Base-by-base conservation (phyloP, 345 rosid genomes). In the Cardiospermum halicacabum region DNA sequence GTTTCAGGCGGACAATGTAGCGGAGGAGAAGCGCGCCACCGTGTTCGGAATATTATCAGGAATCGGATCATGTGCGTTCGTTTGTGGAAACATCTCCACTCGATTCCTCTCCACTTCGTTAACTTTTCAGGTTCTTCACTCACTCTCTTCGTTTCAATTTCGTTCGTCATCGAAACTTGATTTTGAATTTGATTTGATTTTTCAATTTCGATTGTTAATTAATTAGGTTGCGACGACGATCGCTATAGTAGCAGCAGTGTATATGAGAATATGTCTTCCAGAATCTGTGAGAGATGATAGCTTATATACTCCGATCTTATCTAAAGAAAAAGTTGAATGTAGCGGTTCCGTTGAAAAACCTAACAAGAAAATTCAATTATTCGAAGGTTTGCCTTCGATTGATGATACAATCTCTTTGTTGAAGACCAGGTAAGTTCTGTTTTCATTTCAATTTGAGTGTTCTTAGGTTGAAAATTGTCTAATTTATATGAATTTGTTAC, bases 31-130 rank as follows among this genome's bases (percentile, higher is more conserved):
- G 69, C 69, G 98, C 75, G 89, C 89, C 4, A 74, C 95, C 0
- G 74, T 89, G 0, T 92, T 92, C 5, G 98, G 89, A 32, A 81
- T 86, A 47, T 80, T 87, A 11, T 80, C 96, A 1, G 96, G 96
- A 9, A 77, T 89, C n/a, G 84, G 75, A 48, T 85, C 96, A 1
- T 77, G 84, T n/a, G 84, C 96, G 9, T 92, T 86, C 34, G 93
- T 92, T 2, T 86, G 88, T 26, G 96, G 89, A 62, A 89, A 68
- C 64, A 69, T 88, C 0, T 82, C 86, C 10, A 69, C 98, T 59
- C 96, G 98, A 5, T 87, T 92, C 75, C 84, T 92, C 69, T 80
- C 98, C 40, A 85, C 86, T n/a, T 49, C 88, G 5, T 71, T 81
- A 60, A 88, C 86, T 42, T 92, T 92, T 69, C 91, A 82, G 88